Conservation (phyloP, 108 stramenopile genomes). For the Nitzschia palea region DNA sequence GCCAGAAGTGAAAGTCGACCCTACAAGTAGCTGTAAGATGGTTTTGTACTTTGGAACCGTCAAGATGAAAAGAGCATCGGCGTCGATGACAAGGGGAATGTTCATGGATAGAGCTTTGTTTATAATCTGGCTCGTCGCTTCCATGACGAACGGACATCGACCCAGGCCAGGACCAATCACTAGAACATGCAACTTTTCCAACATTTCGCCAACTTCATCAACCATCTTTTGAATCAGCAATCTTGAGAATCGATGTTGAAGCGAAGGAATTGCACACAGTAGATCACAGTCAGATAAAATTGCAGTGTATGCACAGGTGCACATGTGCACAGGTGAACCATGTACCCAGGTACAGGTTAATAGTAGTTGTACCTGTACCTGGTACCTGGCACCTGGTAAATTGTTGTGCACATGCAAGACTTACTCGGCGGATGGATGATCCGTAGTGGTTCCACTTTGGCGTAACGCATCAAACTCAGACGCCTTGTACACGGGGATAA, state of each 20-base stretch:
- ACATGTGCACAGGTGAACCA: too few species aligned
- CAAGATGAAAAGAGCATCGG: constrained; percentile 91
- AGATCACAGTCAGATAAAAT: too few species aligned
- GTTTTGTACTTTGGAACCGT: constrained; percentile 52
- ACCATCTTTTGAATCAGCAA: constrained; percentile 45
- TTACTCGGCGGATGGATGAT: too few species aligned
- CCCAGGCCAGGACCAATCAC: constrained; percentile 97
- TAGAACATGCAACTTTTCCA: constrained; percentile 73
- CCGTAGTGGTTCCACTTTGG: neutral
- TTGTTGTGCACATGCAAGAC: too few species aligned
- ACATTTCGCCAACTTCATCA: constrained; percentile 35
- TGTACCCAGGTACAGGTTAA: too few species aligned
- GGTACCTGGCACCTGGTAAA: too few species aligned
- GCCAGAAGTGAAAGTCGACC: constrained; percentile 4
- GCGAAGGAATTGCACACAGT: too few species aligned
- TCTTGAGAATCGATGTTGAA: neutral
- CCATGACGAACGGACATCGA: constrained; percentile 68
- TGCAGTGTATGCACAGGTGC: neutral
- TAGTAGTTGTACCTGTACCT: too few species aligned
- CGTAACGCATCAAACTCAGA: constrained; percentile 41
- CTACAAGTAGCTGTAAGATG: constrained; percentile 20
- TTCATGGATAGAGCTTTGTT: constrained; percentile 42
- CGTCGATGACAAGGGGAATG: constrained; percentile 90
- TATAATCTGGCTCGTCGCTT: constrained; percentile 61
- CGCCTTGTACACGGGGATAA: constrained; percentile 79